Evolutionary conservation across 2,329 filamentous ascomycete species (phyloP).

Genomic region (Tolypocladium tropicale): DNA sequence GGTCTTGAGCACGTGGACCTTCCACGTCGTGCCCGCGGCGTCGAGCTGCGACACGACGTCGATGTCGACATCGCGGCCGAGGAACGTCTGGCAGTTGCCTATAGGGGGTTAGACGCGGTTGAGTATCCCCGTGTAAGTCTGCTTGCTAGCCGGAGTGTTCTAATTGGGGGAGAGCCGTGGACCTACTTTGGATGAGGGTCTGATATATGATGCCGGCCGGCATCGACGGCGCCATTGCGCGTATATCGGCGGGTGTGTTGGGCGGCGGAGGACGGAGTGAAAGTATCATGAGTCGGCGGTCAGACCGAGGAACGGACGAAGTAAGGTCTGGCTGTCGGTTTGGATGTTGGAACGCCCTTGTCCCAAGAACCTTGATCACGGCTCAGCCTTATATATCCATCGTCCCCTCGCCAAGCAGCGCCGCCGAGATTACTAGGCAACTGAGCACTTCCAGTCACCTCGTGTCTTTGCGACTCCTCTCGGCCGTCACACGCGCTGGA

Average conservation of each 20-base stretch:
- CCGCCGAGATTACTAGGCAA: neutral
- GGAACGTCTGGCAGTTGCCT: constrained; percentile 18
- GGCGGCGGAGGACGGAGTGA: neutral
- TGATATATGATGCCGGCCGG: constrained; percentile 3
- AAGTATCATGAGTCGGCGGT: neutral
- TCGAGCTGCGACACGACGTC: constrained; percentile 14
- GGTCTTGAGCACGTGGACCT: constrained; percentile 14
- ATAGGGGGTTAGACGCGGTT: neutral
- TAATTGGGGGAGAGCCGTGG: neutral
- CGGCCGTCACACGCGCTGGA: neutral
- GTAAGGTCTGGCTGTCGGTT: neutral
- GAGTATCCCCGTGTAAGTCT: neutral
- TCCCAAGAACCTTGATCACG: neutral
- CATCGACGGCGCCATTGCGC: neutral
- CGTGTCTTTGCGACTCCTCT: neutral
- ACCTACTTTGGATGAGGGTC: constrained; percentile 5
- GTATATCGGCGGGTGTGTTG: neutral
- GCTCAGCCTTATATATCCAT: neutral
- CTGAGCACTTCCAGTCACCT: neutral
- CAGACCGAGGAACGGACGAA: neutral
- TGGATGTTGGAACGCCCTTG: neutral
- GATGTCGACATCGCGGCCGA: constrained; percentile 12
- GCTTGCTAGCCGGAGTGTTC: neutral
- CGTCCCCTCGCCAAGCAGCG: neutral
- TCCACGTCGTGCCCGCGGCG: constrained; percentile 11